Conservation (phyloP, 1,139 yeast species). For the Casaregolazyma suthepensis region DNA sequence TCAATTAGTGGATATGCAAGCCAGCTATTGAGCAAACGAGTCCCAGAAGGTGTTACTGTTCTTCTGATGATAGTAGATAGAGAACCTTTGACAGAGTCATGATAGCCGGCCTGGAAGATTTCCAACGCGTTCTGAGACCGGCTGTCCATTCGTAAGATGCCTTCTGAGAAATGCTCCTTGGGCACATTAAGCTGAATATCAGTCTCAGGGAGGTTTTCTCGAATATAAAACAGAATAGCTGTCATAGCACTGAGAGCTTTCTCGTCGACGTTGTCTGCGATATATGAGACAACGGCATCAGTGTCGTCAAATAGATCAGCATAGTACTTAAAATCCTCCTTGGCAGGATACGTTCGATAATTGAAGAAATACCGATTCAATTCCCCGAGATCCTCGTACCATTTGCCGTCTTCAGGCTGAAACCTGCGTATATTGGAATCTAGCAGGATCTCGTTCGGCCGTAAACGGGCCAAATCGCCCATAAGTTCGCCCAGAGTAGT, state of each 20-base stretch:
- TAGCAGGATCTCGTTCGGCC: slow-evolving; percentile 60
- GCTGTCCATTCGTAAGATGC: slow-evolving; percentile 71
- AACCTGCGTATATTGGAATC: slow-evolving; percentile 31
- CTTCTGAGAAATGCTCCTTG: slow-evolving; percentile 41
- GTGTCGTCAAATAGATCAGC: slow-evolving; percentile 18
- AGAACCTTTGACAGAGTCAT: slow-evolving; percentile 61
- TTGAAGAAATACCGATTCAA: slow-evolving; percentile 50
- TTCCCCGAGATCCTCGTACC: slow-evolving; percentile 58
- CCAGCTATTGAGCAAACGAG: slow-evolving; percentile 75
- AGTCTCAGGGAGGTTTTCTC: slow-evolving; percentile 50
- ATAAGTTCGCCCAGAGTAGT: slow-evolving; percentile 50
- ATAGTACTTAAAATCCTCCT: slow-evolving; percentile 23
- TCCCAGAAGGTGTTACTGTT: slow-evolving; percentile 77
- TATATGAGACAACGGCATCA: slow-evolving; percentile 15
- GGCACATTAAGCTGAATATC: slow-evolving; percentile 49
- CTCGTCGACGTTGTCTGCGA: slow-evolving; percentile 25
- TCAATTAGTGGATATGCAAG: slow-evolving; percentile 71
- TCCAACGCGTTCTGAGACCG: slow-evolving; percentile 81
- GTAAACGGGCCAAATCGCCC: slow-evolving; percentile 57
- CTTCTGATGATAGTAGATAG: slow-evolving; percentile 59
- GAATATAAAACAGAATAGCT: slow-evolving; percentile 51
- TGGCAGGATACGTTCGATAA: slow-evolving; percentile 39
- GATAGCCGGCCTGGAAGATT: slow-evolving; percentile 51
- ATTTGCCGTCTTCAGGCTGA: slow-evolving; percentile 40
- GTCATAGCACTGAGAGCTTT: slow-evolving; percentile 51